These are phyloP conservation scores for Tripterygium wilfordii DNA, from an alignment of 177 flowering plant species.

Conservation along the genomic window DNA sequence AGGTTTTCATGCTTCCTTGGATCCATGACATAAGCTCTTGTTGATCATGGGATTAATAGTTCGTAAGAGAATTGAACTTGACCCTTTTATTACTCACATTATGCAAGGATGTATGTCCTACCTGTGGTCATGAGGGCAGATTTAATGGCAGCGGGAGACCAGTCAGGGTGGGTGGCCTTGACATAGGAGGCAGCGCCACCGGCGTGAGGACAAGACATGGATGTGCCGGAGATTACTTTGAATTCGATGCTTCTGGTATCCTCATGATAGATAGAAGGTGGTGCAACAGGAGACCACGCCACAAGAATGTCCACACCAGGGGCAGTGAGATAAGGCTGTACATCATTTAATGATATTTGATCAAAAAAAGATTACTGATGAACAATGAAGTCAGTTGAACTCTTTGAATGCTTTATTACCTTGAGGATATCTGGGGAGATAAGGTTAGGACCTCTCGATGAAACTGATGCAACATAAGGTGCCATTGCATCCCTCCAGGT, in stretches of 20 bases:
- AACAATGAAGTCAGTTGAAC: too few species aligned
- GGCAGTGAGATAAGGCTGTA: conserved; percentile 35
- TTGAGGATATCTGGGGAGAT: conserved; percentile 38
- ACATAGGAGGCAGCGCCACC: conserved; percentile 16
- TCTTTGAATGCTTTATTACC: too few species aligned
- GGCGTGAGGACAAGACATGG: conserved; percentile 64
- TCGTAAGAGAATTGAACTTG: background rate
- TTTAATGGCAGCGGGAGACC: conserved; percentile 31
- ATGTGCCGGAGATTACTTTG: conserved; percentile 38
- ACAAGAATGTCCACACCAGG: conserved; percentile 43
- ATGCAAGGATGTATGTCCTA: background rate
- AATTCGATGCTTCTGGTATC: conserved; percentile 20
- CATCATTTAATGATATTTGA: too few species aligned
- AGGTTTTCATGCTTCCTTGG: conserved; percentile 21
- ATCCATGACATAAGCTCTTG: conserved; percentile 25
- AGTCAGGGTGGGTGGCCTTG: conserved; percentile 18
- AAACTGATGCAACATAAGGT: conserved; percentile 37
- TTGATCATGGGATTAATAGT: background rate
- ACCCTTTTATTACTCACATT: background rate
- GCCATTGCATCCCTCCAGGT: conserved; percentile 20
- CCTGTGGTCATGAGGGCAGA: conserved; percentile 72
- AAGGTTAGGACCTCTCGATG: conserved; percentile 45
- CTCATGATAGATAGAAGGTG: conserved; percentile 1
- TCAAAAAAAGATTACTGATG: too few species aligned
- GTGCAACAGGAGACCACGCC: conserved; percentile 28